Percentiles rank a stretch among this genome's conserved stretches.
These are phyloP conservation scores for Priceomyces medius DNA, from an alignment of 805 yeast genomes.

Conservation along the genomic window DNA sequence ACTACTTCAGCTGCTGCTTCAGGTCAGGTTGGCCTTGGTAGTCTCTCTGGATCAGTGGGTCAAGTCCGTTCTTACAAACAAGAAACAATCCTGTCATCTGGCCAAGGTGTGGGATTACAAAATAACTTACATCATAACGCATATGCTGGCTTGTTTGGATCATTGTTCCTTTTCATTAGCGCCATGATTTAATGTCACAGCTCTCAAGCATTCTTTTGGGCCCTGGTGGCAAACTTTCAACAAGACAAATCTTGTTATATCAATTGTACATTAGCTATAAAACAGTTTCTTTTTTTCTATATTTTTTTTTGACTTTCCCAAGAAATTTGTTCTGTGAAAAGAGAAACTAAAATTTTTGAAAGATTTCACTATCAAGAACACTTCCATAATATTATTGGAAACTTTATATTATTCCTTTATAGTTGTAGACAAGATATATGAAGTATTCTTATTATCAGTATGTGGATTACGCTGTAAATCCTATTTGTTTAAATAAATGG, in stretches of 20 bases:
- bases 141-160: constrained; percentile 17
- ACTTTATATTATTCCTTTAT: background rate
- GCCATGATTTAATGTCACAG: constrained; percentile 5
- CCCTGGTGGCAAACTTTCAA: background rate
- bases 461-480: background rate
- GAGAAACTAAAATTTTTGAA: too few relatives aligned
- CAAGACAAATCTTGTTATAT: background rate
- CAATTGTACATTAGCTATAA: background rate
- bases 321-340: too few relatives aligned
- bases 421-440: background rate
- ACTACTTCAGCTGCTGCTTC: constrained; percentile 19
- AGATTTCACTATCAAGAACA: too few relatives aligned
- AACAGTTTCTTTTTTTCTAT: too few relatives aligned
- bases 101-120: constrained; percentile 9
- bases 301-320: too few relatives aligned
- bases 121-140: constrained; percentile 3
- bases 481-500: background rate
- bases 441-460: background rate
- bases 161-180: constrained; percentile 13
- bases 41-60: constrained; percentile 27
- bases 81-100: constrained; percentile 23
- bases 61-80: constrained; percentile 27
- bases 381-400: background rate
- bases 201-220: background rate
- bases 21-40: constrained; percentile 34